Evolutionary conservation across 805 yeast species (phyloP), one percentile per base, ranked within the genome.

Genomic region (Lipomyces orientalis): DNA sequence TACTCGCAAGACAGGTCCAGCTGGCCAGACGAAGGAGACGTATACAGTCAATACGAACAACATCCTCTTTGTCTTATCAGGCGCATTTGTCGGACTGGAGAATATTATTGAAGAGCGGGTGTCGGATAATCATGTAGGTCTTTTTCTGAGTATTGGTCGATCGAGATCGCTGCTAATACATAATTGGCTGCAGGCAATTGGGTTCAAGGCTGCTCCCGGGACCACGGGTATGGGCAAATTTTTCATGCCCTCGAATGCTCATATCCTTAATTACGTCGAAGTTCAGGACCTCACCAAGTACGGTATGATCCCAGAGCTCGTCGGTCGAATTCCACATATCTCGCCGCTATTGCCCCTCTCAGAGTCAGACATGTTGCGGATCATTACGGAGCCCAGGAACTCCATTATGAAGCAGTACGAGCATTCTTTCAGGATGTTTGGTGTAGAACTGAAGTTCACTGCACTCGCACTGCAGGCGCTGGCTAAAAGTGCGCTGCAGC

Each of bases 1-100:
- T n/a, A 80, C 80, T 35, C 61, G 68, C 6, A 60, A 46, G 22
- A 29, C 67, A 0, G 64, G 66, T 4, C 54, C 25, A 10, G 64
- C 49, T 33, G 58, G 64, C 16, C 64, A 60, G 34, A 57, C 58
- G 61, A 61, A 60, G 57, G 87, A 85, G 57, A 77, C 81, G 0
- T 84, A 79, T 71, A 79, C 82, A 10, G 79, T 86, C 22, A 87
- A 86, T 68, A 86, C 89, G 0, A 82, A 86, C 2, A 85, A 86
- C 71, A 84, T 86, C 10, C 70, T 86, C 34, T 87, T 87, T 73
- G 82, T 87, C 60, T 76, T 85, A 7, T 85, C 86, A 85, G 90
- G 90, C 34, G 89, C 89, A 0, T 87, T 87, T 78, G 85, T 85
- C 14, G 89, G 89, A 2, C 75, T 87, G 51, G 88, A 86, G 69